A percentile compares a stretch with the other conserved stretches of the same genome.
phyloP scores from a whole-genome alignment of 2,329 filamentous ascomycete genomes.

The Dothiorella sarmentorum region DNA sequence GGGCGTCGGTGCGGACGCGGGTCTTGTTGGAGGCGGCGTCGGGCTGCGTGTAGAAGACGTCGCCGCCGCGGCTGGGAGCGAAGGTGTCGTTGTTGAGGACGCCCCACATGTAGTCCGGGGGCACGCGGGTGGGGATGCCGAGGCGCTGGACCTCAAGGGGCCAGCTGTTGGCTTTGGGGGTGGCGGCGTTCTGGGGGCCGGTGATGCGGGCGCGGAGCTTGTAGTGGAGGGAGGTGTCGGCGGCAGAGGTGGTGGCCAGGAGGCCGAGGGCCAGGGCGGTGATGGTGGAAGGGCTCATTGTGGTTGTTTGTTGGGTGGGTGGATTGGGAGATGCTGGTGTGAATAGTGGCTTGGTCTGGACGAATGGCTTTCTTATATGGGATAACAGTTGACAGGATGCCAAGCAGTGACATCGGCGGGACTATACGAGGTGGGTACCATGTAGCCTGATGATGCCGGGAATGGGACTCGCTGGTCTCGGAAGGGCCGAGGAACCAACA shows the following conservation, averaged over 20 bases:
- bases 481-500: too few relatives aligned
- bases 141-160: not conserved
- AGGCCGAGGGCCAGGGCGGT: not conserved
- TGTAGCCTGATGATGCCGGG: not conserved
- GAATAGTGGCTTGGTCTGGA: not conserved
- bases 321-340: not conserved
- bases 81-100: not conserved
- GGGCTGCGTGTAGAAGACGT: not conserved
- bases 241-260: not conserved
- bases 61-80: not conserved
- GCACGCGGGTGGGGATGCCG: not conserved
- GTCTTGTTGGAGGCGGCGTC: not conserved
- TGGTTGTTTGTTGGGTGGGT: not conserved
- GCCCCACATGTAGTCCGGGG: slow-evolving; percentile 1
- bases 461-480: too few relatives aligned
- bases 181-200: not conserved
- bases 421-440: not conserved
- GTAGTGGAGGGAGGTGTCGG: not conserved
- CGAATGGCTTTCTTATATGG: not conserved
- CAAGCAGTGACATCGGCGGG: not conserved
- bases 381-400: not conserved
- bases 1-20: not conserved
- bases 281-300: not conserved
- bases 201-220: not conserved
- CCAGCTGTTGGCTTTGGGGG: not conserved